Percentiles rank a stretch among this genome's conserved stretches.
phyloP scores from a whole-genome alignment of 2,329 filamentous ascomycete genomes.

The Aspergillus felis region DNA sequence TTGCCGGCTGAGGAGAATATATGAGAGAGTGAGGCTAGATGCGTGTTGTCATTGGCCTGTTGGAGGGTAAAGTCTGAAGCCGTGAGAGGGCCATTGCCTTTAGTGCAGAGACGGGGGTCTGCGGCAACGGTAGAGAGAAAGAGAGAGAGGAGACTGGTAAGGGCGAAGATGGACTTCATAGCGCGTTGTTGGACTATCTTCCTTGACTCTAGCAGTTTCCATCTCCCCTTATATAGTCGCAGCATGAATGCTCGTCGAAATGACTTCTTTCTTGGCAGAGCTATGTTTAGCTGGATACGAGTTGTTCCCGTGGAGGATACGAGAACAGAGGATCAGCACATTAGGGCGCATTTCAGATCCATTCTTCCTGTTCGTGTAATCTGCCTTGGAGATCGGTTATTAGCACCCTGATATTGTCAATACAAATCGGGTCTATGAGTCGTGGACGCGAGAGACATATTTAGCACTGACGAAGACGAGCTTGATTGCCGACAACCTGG shows the following conservation, averaged over 20 bases:
- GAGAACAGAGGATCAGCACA: background rate
- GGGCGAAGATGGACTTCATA: background rate
- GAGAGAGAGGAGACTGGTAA: background rate
- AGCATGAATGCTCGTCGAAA: background rate
- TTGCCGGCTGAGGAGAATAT: constrained; percentile 10
- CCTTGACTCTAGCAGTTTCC: background rate
- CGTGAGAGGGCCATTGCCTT: background rate
- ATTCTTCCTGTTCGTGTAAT: background rate
- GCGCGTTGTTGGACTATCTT: background rate
- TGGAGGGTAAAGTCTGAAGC: constrained; percentile 10
- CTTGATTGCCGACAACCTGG: no score
- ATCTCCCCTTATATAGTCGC: background rate
- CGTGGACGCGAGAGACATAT: no score
- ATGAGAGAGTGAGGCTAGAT: constrained; percentile 8
- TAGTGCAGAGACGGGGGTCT: background rate
- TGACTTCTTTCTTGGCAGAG: background rate
- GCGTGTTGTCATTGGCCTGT: constrained; percentile 6
- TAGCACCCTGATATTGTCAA: no score
- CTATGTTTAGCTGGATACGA: background rate
- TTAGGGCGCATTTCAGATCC: background rate
- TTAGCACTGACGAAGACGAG: no score
- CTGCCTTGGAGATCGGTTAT: no score
- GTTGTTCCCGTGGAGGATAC: background rate
- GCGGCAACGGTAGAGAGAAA: background rate
- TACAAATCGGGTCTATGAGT: no score